phyloP scores from a whole-genome alignment of 768 basidiomycete genomes.

The Sistotremastrum niveocremeum region DNA sequence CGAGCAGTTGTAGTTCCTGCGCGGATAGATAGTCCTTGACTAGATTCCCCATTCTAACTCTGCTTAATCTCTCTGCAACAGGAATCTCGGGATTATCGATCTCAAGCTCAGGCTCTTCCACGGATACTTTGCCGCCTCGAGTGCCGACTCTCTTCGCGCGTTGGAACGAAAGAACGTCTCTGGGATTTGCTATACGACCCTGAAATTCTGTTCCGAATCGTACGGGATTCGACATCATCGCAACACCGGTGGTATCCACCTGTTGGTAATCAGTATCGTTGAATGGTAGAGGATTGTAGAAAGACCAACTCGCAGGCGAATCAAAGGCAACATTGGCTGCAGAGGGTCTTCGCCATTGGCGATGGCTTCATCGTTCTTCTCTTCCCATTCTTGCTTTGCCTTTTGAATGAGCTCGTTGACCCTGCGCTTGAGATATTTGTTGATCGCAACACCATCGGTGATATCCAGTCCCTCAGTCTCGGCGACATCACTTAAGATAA shows the following conservation, averaged over 20 bases:
- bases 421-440: constrained; percentile 63
- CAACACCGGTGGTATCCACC: constrained; percentile 87
- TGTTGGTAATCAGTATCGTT: constrained; percentile 11
- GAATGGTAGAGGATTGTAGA: not conserved
- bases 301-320: constrained; percentile 59
- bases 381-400: constrained; percentile 69
- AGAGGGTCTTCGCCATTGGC: constrained; percentile 49
- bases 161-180: constrained; percentile 85
- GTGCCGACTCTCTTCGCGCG: constrained; percentile 54
- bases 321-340: constrained; percentile 68
- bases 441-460: constrained; percentile 70
- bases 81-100: constrained; percentile 63
- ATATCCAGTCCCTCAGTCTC: constrained; percentile 68
- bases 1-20: constrained; percentile 85
- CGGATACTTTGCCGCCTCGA: constrained; percentile 41
- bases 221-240: constrained; percentile 88
- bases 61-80: constrained; percentile 60
- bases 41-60: constrained; percentile 74
- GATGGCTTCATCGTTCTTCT: constrained; percentile 48
- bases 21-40: constrained; percentile 87
- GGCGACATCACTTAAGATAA: constrained; percentile 60
- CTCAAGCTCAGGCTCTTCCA: constrained; percentile 68
- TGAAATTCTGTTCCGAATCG: constrained; percentile 95
- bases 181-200: constrained; percentile 83
- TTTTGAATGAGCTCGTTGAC: constrained; percentile 68